Evolutionary conservation across 805 yeast species (phyloP).

Genomic region (Starmerella gropengiesseri): DNA sequence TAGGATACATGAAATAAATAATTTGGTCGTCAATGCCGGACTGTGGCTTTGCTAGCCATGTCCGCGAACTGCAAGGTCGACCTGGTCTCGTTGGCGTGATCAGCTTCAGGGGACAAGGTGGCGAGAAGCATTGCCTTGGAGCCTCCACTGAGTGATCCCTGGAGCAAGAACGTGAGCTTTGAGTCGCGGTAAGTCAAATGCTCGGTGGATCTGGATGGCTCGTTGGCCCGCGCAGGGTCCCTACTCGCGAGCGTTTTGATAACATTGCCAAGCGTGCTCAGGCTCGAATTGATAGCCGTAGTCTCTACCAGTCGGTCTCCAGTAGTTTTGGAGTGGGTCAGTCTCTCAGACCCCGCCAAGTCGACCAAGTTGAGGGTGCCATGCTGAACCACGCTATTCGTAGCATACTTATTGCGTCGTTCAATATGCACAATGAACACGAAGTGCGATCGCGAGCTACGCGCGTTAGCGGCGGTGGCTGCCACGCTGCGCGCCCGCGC

Average conservation of each 20-base stretch:
- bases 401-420: constrained; percentile 27
- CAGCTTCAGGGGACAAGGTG: constrained; percentile 58
- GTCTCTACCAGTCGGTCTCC: constrained; percentile 82
- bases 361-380: constrained; percentile 77
- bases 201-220: constrained; percentile 23
- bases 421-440: constrained; percentile 54
- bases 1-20: neutral
- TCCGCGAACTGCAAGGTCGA: constrained; percentile 84
- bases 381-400: constrained; percentile 34
- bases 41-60: constrained; percentile 28
- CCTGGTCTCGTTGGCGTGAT: constrained; percentile 62
- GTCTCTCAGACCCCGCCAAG: constrained; percentile 88
- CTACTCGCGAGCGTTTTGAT: constrained; percentile 51
- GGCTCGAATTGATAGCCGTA: constrained; percentile 75
- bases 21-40: neutral
- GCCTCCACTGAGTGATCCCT: constrained; percentile 71
- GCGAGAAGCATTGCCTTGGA: constrained; percentile 92
- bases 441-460: constrained; percentile 86
- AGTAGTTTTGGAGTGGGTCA: constrained; percentile 58
- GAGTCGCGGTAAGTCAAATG: constrained; percentile 65
- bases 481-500: constrained; percentile 62
- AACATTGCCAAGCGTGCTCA: constrained; percentile 84
- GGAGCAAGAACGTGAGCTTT: constrained; percentile 68
- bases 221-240: neutral
- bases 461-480: constrained; percentile 65